These are phyloP conservation scores for Melanogaster broomeanus DNA, from an alignment of 768 basidiomycete species.

Conservation along the genomic window DNA sequence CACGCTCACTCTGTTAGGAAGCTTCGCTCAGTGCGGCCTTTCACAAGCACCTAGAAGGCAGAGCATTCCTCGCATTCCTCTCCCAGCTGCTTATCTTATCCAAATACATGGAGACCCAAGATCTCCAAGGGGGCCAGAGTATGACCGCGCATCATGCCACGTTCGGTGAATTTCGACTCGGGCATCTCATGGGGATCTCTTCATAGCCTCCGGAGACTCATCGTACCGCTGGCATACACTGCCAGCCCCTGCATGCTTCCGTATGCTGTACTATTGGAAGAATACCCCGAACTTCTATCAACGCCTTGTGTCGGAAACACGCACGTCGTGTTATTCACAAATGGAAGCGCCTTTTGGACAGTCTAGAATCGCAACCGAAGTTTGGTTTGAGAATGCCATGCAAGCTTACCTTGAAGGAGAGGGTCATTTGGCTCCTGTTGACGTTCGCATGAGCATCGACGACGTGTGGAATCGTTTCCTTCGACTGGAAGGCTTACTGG, in stretches of 20 bases:
- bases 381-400: neutral
- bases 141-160: neutral
- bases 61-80: slow-evolving; percentile 36
- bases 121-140: neutral
- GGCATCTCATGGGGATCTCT: slow-evolving; percentile 35
- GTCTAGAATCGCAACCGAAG: neutral
- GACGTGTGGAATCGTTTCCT: neutral
- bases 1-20: slow-evolving; percentile 33
- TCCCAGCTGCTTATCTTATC: slow-evolving; percentile 36
- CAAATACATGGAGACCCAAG: slow-evolving; percentile 1
- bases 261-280: too few relatives aligned
- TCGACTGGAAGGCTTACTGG: neutral
- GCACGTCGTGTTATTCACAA: neutral
- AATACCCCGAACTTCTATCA: too few relatives aligned
- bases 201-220: slow-evolving; percentile 21
- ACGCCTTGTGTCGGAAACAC: too few relatives aligned
- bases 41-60: slow-evolving; percentile 33
- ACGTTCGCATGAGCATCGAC: neutral
- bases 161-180: neutral
- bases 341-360: neutral
- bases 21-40: slow-evolving; percentile 28
- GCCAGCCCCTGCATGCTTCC: too few relatives aligned
- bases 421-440: neutral
- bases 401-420: neutral
- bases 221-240: neutral